phyloP scores from a whole-genome alignment of 2,329 filamentous ascomycete species.

The Penicillium sp. region DNA sequence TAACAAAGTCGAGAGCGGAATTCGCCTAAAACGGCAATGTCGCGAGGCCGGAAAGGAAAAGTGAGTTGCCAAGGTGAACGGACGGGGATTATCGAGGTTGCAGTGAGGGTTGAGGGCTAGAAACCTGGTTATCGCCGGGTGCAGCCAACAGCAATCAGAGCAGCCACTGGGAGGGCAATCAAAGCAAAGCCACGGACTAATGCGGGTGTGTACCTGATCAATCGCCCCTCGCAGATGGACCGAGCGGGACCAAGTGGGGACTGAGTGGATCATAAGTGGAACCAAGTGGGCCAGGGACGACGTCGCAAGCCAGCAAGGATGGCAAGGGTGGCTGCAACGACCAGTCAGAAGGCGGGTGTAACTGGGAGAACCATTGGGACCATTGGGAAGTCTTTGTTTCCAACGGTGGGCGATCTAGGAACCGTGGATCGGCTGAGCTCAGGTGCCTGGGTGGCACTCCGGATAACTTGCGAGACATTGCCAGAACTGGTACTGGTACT shows the following conservation, averaged over 20 bases:
- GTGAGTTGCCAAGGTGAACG: not conserved
- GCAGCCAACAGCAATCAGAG: not conserved
- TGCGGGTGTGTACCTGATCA: not conserved
- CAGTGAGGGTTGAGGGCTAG: not conserved
- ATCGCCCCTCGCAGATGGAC: not conserved
- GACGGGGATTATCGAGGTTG: not conserved
- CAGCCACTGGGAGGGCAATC: not conserved
- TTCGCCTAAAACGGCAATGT: not conserved
- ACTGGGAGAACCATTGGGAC: not conserved
- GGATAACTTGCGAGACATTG: not conserved
- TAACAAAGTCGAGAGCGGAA: not conserved
- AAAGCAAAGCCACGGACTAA: slow-evolving; percentile 8
- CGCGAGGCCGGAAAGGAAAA: not conserved
- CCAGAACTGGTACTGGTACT: too few species aligned
- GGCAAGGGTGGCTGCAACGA: too few species aligned
- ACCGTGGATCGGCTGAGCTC: not conserved
- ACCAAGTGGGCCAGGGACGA: not conserved
- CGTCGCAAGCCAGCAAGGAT: too few species aligned
- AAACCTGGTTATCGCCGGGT: not conserved
- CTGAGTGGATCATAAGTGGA: not conserved
- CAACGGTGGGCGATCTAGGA: not conserved
- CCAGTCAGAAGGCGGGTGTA: not conserved
- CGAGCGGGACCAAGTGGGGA: not conserved
- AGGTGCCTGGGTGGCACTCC: not conserved
- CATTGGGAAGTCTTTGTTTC: not conserved